Evolutionary conservation across 208 protist genomes (phyloP).

Genomic region (Trypanosoma conorhini): DNA sequence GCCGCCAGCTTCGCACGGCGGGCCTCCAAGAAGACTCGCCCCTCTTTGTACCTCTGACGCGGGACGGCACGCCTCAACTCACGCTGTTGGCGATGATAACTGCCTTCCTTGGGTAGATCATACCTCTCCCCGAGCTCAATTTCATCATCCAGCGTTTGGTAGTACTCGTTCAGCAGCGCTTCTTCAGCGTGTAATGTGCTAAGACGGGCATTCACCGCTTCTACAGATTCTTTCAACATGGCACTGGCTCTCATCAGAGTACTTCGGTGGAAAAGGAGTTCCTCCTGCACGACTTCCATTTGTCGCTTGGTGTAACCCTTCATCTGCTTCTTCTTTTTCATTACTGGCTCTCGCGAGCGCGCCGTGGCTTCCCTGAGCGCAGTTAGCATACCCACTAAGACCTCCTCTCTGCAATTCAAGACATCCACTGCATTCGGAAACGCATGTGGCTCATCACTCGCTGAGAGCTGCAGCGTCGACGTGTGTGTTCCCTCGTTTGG

Average conservation of each 20-base stretch:
- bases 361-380: conserved; percentile 5
- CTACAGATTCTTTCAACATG: conserved; percentile 37
- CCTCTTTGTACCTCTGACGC: conserved; percentile 40
- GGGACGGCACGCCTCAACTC: conserved; percentile 39
- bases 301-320: conserved; percentile 19
- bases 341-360: neutral
- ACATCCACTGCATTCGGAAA: conserved; percentile 7
- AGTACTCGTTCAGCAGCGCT: conserved; percentile 57
- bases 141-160: conserved; percentile 58
- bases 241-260: conserved; percentile 36
- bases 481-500: neutral
- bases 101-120: conserved; percentile 22
- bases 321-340: conserved; percentile 15
- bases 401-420: conserved; percentile 21
- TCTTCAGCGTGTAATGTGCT: conserved; percentile 30
- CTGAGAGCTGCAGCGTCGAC: neutral
- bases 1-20: conserved; percentile 56
- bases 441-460: neutral
- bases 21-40: conserved; percentile 29
- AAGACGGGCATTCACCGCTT: conserved; percentile 37
- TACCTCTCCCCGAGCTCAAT: conserved; percentile 23
- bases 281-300: conserved; percentile 22
- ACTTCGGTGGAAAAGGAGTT: conserved; percentile 27
- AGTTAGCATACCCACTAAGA: conserved; percentile 4
- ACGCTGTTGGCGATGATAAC: conserved; percentile 52